Percentiles rank a stretch among this genome's conserved stretches.
These are phyloP conservation scores for Artomyces pyxidatus DNA, from an alignment of 768 basidiomycete genomes.

Conservation along the genomic window DNA sequence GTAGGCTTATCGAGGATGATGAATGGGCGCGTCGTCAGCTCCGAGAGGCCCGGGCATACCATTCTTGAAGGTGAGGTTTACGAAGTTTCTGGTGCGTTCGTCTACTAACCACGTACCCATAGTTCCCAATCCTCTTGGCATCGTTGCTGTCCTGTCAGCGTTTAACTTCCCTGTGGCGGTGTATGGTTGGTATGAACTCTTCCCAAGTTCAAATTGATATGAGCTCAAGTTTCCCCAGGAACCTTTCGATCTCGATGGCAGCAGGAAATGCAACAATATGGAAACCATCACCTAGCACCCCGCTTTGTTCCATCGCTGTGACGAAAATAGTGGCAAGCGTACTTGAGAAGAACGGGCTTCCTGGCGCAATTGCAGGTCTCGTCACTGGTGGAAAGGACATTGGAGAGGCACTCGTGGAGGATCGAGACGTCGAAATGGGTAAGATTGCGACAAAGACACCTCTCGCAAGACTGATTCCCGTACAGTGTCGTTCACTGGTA, in stretches of 20 bases:
- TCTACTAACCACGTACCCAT: too few relatives aligned
- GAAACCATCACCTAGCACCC: conserved; percentile 90
- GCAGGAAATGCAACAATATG: conserved; percentile 91
- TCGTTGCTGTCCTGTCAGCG: conserved; percentile 69
- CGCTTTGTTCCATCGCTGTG: conserved; percentile 85
- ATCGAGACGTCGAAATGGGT: conserved; percentile 73
- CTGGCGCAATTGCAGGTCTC: conserved; percentile 77
- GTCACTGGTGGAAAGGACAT: conserved; percentile 77
- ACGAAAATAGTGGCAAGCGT: conserved; percentile 78
- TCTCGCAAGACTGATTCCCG: too few relatives aligned
- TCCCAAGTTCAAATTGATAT: conserved; percentile 9
- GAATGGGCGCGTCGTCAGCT: conserved; percentile 82
- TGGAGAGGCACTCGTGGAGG: conserved; percentile 73
- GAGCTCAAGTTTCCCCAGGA: conserved; percentile 44
- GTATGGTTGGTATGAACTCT: conserved; percentile 64
- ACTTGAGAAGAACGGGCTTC: conserved; percentile 73
- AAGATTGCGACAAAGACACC: too few relatives aligned
- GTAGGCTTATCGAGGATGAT: conserved; percentile 90
- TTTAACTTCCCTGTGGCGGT: conserved; percentile 97
- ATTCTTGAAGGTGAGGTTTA: conserved; percentile 71
- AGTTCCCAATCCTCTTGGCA: conserved; percentile 88
- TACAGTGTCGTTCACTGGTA: conserved; percentile 91
- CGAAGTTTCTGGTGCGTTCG: too few relatives aligned
- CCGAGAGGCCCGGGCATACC: conserved; percentile 84
- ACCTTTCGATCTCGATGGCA: conserved; percentile 78